Evolutionary conservation across 148 eudicot species (phyloP), one percentile per base, ranked within the genome.

Genomic region (Spergularia bocconei): DNA sequence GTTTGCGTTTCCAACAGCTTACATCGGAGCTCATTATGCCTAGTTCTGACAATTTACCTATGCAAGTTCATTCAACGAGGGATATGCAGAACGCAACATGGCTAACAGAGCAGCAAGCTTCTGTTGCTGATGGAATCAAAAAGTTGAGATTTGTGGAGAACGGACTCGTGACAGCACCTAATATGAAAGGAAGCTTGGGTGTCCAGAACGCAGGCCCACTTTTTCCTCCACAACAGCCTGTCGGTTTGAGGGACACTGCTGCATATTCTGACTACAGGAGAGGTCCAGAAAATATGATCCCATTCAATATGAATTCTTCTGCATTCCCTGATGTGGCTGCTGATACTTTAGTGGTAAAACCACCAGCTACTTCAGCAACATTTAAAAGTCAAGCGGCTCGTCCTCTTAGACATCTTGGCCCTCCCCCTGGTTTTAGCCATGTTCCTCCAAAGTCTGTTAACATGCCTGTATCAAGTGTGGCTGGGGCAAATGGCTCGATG

Each of bases 361-460:
- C 63, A 13, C 79, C 78, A 13, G 51, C 81, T 21, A 70, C 59
- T 11, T 67, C 86, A 58, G 78, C 79, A 60, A 75, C 83, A 71
- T 83, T 74, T 69, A 88, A 72, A 82, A 71, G 80, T 80, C 85
- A 81, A 75, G 80, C 50, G 41, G 70, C 65, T 55, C 87, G 88
- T 66, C 89, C 90, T 68, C 81, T 83, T 63, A 85, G 92, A 79
- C 92, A 88, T 82, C 82, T 81, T 69, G 92, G 92, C 23, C 92
- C 92, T 38, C 92, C 92, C 44, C 92, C 92, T 55, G 92, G 92
- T 71, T 88, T 88, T 82, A 78, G 66, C 58, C 72, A 79, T 69
- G 88, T 85, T 78, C 90, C 85, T 63, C 70, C 87, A 13, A 88
- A 80, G 75, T 79, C 68, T 59, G 72, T 80, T 21, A 77, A 68